Percentiles rank a stretch among this genome's conserved stretches.
These are phyloP conservation scores for Rhizopogon vinicolor DNA, from an alignment of 768 basidiomycete species.

Conservation along the genomic window DNA sequence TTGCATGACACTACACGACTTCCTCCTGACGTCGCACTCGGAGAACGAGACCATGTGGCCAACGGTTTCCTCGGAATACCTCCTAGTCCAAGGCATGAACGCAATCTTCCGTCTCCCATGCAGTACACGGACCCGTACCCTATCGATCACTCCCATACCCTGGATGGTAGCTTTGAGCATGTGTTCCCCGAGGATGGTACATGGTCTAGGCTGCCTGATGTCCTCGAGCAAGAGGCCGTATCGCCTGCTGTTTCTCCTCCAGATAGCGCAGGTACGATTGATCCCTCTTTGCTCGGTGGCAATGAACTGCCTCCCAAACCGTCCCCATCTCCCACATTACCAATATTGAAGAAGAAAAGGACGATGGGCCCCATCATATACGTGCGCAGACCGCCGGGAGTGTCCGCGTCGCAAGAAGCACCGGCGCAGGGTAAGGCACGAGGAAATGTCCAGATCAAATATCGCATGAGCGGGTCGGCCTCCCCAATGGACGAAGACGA, in stretches of 20 bases:
- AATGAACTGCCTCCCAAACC: conserved; percentile 2
- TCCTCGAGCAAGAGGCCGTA: neutral
- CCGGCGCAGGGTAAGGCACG: conserved; percentile 14
- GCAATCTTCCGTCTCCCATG: neutral
- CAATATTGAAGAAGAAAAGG: neutral
- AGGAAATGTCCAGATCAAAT: conserved; percentile 26
- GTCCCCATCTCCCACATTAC: neutral
- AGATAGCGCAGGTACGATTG: conserved; percentile 16
- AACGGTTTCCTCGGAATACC: conserved; percentile 24
- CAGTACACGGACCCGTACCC: neutral
- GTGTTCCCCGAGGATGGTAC: conserved; percentile 10
- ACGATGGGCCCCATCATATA: conserved; percentile 24
- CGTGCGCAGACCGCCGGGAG: conserved; percentile 23
- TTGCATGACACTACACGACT: conserved; percentile 5
- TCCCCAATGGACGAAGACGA: neutral
- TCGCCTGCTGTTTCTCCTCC: neutral
- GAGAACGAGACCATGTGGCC: conserved; percentile 1
- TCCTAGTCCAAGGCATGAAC: conserved; percentile 15
- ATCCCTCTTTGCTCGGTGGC: conserved; percentile 24
- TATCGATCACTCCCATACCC: neutral
- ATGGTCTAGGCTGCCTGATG: neutral
- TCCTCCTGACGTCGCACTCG: conserved; percentile 4
- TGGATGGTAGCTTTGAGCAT: neutral
- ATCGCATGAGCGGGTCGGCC: conserved; percentile 10
- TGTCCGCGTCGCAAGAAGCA: conserved; percentile 7